Evolutionary conservation across 2,329 filamentous ascomycete genomes (phyloP), one percentile per base, ranked within the genome.

Genomic region (Alternaria gaisen): DNA sequence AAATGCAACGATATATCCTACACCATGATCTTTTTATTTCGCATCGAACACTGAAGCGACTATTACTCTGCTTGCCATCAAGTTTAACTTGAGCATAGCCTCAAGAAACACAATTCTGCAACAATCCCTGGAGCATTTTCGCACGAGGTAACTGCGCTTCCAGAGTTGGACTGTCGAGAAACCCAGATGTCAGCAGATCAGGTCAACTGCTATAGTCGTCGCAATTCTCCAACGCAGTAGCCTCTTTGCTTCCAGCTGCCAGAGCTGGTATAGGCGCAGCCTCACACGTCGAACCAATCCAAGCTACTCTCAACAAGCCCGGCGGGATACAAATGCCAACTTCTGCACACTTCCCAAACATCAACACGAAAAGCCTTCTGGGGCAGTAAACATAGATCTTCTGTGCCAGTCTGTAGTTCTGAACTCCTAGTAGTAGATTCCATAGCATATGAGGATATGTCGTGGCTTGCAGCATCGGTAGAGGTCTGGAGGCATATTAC

Each of bases 1-100:
- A 59, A 59, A 58, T 58, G 20, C n/a, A 55, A 47, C 11, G 34
- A 55, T 47, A 53, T 53, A 54, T 47, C 34, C 56, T 43, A 58
- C 18, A 28, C 20, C n/a, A 32, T 40, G 36, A 22, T n/a, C 18
- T 8, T 36, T 36, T 24, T 16, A 8, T 28, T 18, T 14, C 50
- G 16, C 22, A 41, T 41, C 5, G 36, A 22, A 14, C 5, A 50
- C 20, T 36, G 46, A 36, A 12, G 46, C 14, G 20, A 36, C 6
- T 38, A 7, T 26, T 24, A 9, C 14, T 42, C 12, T 16, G 40
- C 40, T 42, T 42, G 20, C 12, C 18, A 20, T 42, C 12, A 20
- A 42, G 5, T 24, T 24, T 6, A 5, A 12, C 40, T 24, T 8
- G 12, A 20, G 20, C 8, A 42, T 16, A 24, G 5, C 20, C 12